Conservation (phyloP, 306 rosid genomes). For the Luffa acutangula region DNA sequence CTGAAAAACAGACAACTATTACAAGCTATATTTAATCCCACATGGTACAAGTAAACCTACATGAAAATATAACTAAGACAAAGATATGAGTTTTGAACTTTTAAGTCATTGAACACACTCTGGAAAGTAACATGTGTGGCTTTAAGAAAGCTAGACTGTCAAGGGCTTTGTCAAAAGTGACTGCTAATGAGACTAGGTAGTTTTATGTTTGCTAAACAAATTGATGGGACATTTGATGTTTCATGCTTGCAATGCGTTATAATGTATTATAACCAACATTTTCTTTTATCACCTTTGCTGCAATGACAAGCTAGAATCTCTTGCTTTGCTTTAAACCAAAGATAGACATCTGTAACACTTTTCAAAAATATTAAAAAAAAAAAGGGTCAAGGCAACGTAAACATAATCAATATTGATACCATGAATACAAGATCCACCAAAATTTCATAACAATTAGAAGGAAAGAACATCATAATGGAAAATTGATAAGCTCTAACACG, state of each 20-base stretch:
- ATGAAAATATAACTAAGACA: not conserved
- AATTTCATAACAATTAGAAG: not conserved
- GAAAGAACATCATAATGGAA: not conserved
- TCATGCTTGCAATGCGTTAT: not conserved
- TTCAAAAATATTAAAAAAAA: not conserved
- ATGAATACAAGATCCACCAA: constrained; percentile 6
- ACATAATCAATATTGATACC: not conserved
- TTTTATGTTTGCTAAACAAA: not conserved
- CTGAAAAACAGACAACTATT: not conserved
- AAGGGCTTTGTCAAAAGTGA: not conserved
- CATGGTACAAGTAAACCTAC: not conserved
- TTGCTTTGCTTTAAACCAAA: constrained; percentile 10
- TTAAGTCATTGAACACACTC: not conserved
- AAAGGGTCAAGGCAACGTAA: not conserved
- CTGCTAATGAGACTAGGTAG: not conserved
- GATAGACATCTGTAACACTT: constrained; percentile 1
- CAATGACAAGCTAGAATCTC: constrained; percentile 7
- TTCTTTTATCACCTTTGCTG: constrained; percentile 9
- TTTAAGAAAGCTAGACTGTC: constrained; percentile 1
- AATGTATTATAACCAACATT: not conserved
- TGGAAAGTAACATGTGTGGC: constrained; percentile 3
- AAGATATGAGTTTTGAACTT: not conserved
- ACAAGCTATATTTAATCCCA: not conserved
- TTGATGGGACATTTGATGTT: constrained; percentile 9
- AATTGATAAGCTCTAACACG: constrained; percentile 2